These are phyloP conservation scores for Cutaneotrichosporon mucoides DNA, from an alignment of 1,284 basidiomycete genomes.

Conservation along the genomic window DNA sequence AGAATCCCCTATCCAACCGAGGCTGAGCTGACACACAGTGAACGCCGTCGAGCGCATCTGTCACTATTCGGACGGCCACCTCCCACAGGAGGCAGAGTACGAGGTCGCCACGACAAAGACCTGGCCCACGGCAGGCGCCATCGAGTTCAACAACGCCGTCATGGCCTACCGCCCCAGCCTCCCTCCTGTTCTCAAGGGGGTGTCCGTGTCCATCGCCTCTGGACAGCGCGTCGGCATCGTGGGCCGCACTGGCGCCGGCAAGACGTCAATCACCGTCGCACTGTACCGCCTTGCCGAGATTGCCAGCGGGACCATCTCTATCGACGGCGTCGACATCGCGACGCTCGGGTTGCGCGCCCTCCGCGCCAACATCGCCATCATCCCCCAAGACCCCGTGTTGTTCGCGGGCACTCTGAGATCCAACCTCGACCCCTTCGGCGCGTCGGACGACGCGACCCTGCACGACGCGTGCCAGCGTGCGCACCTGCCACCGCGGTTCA, in stretches of 20 bases:
- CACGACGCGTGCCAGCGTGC: slow-evolving; percentile 78
- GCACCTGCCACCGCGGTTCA: slow-evolving; percentile 55
- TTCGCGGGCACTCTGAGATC: slow-evolving; percentile 59
- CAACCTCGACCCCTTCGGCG: slow-evolving; percentile 69
- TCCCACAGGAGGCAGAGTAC: slow-evolving; percentile 62
- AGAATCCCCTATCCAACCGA: neutral
- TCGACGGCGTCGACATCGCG: slow-evolving; percentile 50
- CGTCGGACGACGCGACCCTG: slow-evolving; percentile 65
- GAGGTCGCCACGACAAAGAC: slow-evolving; percentile 55
- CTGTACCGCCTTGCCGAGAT: slow-evolving; percentile 52
- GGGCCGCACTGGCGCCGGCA: slow-evolving; percentile 56
- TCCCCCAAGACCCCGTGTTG: slow-evolving; percentile 74
- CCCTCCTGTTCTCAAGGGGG: slow-evolving; percentile 50
- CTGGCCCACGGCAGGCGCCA: slow-evolving; percentile 40
- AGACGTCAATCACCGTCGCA: slow-evolving; percentile 56
- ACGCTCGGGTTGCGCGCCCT: slow-evolving; percentile 53
- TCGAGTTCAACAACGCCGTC: slow-evolving; percentile 40
- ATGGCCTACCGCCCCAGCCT: slow-evolving; percentile 52
- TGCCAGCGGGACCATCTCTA: slow-evolving; percentile 46
- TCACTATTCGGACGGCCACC: slow-evolving; percentile 57
- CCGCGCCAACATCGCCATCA: slow-evolving; percentile 57
- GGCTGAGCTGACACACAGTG: neutral
- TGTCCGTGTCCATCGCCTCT: neutral
- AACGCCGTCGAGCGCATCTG: slow-evolving; percentile 68
- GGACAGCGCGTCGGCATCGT: slow-evolving; percentile 54